phyloP scores from a whole-genome alignment of 768 basidiomycete genomes.

The Lactarius akahatsu region DNA sequence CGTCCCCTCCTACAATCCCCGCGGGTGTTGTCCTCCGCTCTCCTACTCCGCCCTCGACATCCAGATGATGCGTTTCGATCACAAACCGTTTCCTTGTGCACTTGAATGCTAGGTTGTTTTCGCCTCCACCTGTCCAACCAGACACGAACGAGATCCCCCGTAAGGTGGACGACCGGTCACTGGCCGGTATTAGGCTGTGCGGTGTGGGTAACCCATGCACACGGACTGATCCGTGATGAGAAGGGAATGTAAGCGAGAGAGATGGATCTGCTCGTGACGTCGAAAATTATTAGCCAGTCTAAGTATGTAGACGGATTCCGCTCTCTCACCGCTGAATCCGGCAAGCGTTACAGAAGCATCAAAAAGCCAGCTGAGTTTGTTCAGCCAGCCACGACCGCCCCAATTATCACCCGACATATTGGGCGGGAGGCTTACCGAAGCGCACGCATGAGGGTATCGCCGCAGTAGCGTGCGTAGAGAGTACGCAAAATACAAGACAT shows the following conservation, averaged over 20 bases:
- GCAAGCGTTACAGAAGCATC: conserved; percentile 73
- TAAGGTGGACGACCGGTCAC: conserved; percentile 79
- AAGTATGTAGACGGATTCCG: conserved; percentile 3
- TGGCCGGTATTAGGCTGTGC: conserved; percentile 70
- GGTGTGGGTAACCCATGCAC: conserved; percentile 75
- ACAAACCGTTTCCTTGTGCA: conserved; percentile 84
- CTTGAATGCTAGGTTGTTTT: conserved; percentile 95
- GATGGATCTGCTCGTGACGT: conserved; percentile 66
- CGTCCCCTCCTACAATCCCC: conserved; percentile 30
- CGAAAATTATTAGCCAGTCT: conserved; percentile 6
- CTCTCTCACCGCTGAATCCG: conserved; percentile 72
- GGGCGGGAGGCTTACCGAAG: conserved; percentile 65
- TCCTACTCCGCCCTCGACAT: conserved; percentile 80
- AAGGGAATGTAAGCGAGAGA: conserved; percentile 69
- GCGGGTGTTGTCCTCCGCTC: conserved; percentile 67
- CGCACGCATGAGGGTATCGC: conserved; percentile 58
- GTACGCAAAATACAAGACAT: conserved; percentile 71
- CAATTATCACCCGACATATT: conserved; percentile 57
- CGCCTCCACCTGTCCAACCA: conserved; percentile 60
- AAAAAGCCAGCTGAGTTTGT: conserved; percentile 75
- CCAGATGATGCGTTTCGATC: conserved; percentile 89
- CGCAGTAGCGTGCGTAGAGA: conserved; percentile 61
- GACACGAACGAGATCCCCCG: conserved; percentile 70
- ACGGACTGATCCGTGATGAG: conserved; percentile 82
- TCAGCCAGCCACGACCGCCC: conserved; percentile 68